Evolutionary conservation across 164 flowering plant species (phyloP), one percentile per base, ranked within the genome.

Genomic region (Umbellularia californica): DNA sequence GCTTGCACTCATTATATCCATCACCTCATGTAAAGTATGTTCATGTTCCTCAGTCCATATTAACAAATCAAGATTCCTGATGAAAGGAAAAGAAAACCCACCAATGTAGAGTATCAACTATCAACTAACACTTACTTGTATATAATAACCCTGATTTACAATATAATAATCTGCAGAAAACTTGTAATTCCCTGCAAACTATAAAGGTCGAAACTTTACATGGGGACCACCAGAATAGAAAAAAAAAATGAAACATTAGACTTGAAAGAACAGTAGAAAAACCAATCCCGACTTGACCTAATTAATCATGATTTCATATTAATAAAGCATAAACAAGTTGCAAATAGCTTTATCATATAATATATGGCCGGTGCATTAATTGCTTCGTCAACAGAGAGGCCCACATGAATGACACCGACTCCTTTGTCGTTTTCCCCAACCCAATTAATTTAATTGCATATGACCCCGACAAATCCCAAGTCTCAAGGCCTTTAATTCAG

Each of bases 401-500:
- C 24, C 64, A 60, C 64, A 23, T 60, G 64, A 17, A 60, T n/a
- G 64, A 60, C 64, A n/a, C n/a, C 64, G 64, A 60, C 64, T 60
- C 23, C n/a, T 2, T 60, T 60, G 64, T 60, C 64, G 23, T n/a
- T 20, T 60, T 60, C 64, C 64, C 23, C 64, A 5, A n/a, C 23
- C 23, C 64, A 20, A n/a, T 19, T 60, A 20, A 20, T 20, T 19
- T 60, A 19, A 10, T 60, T 23, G 2, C 64, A 60, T 6, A 23
- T 23, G 64, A 60, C 17, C 17, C 5, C 17, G 33, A 12, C 67
- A 64, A 25, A 2, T 23, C 28, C 28, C 67, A 22, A n/a, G 28
- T 24, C 24, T 64, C 28, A 13, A 22, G 15, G 24, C 67, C 67
- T 64, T 23, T 64, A 64, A 64, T 25, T 23, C 67, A 64, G 3